Conservation (phyloP, 371 early-diverging fungal genomes). For the Lichtheimia corymbifera region DNA sequence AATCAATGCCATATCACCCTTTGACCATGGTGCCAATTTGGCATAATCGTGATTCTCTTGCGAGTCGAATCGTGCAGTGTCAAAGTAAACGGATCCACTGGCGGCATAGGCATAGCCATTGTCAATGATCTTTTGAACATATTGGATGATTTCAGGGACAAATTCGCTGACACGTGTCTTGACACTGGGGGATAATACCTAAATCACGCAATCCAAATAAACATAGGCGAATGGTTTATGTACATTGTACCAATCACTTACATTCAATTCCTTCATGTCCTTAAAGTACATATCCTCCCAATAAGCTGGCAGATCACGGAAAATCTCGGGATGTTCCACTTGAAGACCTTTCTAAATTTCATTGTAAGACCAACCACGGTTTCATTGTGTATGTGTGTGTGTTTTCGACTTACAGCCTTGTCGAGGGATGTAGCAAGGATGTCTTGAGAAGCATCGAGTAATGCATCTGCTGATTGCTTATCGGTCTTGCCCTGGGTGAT, state of each 20-base stretch:
- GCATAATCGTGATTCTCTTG: constrained; percentile 87
- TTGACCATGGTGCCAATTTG: constrained; percentile 90
- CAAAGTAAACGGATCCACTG: constrained; percentile 99
- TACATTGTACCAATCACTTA: constrained; percentile 25
- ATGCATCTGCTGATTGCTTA: constrained; percentile 42
- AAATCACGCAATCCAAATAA: constrained; percentile 3
- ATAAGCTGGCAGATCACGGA: constrained; percentile 89
- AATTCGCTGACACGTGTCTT: constrained; percentile 98
- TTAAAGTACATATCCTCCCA: constrained; percentile 97
- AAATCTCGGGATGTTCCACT: constrained; percentile 86
- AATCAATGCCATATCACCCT: constrained; percentile 76
- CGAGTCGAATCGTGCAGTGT: constrained; percentile 87
- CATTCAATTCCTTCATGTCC: constrained; percentile 95
- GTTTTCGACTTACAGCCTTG: constrained; percentile 34
- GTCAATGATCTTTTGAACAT: constrained; percentile 89
- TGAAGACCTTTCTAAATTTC: neutral
- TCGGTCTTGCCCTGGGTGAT: constrained; percentile 43
- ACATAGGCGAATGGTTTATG: neutral
- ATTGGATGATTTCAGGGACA: constrained; percentile 93
- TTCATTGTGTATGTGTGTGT: neutral
- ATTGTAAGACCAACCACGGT: neutral
- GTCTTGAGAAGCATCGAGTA: constrained; percentile 57
- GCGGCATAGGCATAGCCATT: constrained; percentile 96
- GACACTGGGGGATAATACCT: constrained; percentile 88
- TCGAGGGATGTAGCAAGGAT: constrained; percentile 63